phyloP scores from a whole-genome alignment of 1,284 basidiomycete genomes.

The Cryptococcus jaspeensis region DNA sequence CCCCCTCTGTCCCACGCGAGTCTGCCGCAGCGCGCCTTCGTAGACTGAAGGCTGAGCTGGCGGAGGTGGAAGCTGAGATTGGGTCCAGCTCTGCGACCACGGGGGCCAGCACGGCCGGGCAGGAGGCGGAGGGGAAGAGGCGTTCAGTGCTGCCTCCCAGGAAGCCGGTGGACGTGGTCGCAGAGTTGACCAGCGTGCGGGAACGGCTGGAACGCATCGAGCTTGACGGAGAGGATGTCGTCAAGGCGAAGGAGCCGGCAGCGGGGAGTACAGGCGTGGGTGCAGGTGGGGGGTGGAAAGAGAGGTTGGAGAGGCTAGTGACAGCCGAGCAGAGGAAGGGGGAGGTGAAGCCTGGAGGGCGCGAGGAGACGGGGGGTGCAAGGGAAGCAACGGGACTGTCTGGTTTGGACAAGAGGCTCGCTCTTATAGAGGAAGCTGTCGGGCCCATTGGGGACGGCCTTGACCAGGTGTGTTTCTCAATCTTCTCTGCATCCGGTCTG shows the following conservation, averaged over 20 bases:
- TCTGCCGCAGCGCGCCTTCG: constrained; percentile 51
- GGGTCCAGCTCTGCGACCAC: neutral
- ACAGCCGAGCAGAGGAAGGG: neutral
- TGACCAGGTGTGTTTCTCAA: constrained; percentile 28
- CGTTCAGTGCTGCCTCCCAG: constrained; percentile 26
- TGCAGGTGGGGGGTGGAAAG: constrained; percentile 11
- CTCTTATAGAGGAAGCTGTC: constrained; percentile 72
- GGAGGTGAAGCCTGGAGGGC: neutral
- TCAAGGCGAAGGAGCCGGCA: neutral
- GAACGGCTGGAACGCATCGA: constrained; percentile 31
- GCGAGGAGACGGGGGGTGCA: neutral
- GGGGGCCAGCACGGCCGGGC: neutral
- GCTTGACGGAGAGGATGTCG: neutral
- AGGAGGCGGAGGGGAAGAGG: constrained; percentile 13
- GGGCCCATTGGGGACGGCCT: constrained; percentile 53
- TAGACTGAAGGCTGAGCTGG: constrained; percentile 52
- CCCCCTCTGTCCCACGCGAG: constrained; percentile 31
- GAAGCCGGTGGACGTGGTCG: constrained; percentile 34
- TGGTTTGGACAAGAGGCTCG: constrained; percentile 75
- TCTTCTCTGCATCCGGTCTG: neutral
- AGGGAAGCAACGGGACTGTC: constrained; percentile 50
- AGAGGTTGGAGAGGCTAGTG: constrained; percentile 54
- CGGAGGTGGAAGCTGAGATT: constrained; percentile 53
- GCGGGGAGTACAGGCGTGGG: neutral
- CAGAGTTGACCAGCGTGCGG: constrained; percentile 33